Conservation (phyloP, 352 stramenopile genomes). For the Thalassiosira delicatula region DNA sequence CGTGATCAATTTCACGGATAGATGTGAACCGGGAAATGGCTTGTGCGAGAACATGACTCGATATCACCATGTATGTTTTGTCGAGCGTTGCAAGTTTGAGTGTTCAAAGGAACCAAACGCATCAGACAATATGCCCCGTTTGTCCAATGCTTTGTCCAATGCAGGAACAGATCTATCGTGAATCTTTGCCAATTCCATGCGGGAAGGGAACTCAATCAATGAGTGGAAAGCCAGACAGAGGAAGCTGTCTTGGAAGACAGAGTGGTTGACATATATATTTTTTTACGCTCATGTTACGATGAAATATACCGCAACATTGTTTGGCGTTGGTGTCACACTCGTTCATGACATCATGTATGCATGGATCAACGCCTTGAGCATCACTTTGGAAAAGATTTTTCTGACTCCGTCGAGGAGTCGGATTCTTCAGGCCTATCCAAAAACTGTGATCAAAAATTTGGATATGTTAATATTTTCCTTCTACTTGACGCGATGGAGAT, state of each 20-base stretch:
- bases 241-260: constrained; percentile 42
- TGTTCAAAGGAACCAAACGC: too few species aligned
- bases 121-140: too few species aligned
- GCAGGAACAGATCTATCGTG: too few species aligned
- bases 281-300: constrained; percentile 19
- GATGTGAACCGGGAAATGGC: constrained; percentile 19
- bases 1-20: constrained; percentile 40
- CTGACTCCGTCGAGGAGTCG: constrained; percentile 36
- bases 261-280: constrained; percentile 48
- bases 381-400: constrained; percentile 25
- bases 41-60: constrained; percentile 44
- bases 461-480: constrained; percentile 31
- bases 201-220: too few species aligned
- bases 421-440: constrained; percentile 40
- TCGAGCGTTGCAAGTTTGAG: too few species aligned
- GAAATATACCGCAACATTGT: constrained; percentile 18
- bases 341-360: constrained; percentile 44
- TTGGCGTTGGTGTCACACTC: constrained; percentile 30
- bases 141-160: too few species aligned
- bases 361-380: constrained; percentile 36
- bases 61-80: constrained; percentile 26
- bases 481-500: constrained; percentile 38
- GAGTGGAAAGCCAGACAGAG: too few species aligned
- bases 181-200: too few species aligned
- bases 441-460: constrained; percentile 31